Percentiles rank a stretch among this genome's conserved stretches.
Conservation (phyloP, 1,284 basidiomycete genomes). For the Tremellales sp. region DNA sequence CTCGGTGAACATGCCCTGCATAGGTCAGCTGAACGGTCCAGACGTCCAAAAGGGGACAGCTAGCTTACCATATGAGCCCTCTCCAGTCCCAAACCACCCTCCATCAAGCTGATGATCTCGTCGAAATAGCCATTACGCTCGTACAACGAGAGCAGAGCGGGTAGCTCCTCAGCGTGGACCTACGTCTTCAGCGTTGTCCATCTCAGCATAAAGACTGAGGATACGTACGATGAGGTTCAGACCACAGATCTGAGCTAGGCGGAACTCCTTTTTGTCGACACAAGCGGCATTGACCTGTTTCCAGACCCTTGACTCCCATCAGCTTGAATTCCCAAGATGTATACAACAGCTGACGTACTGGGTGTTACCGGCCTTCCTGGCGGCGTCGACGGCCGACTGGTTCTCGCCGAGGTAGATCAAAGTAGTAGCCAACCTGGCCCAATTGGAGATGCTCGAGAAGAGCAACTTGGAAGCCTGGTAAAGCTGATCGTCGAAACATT, state of each 20-base stretch:
- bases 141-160: constrained; percentile 75
- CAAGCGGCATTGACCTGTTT: constrained; percentile 99
- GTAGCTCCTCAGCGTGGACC: constrained; percentile 71
- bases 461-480: constrained; percentile 96
- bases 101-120: constrained; percentile 84
- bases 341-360: constrained; percentile 57
- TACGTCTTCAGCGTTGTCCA: constrained; percentile 6
- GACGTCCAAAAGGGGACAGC: background rate
- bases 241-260: constrained; percentile 96
- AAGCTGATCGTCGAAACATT: constrained; percentile 97
- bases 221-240: constrained; percentile 78
- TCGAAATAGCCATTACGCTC: constrained; percentile 92
- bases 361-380: constrained; percentile 97
- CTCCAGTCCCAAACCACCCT: constrained; percentile 92
- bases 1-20: constrained; percentile 60
- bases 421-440: constrained; percentile 95
- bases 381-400: constrained; percentile 96
- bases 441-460: constrained; percentile 96
- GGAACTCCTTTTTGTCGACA: constrained; percentile 95
- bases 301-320: constrained; percentile 79
- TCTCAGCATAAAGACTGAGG: background rate
- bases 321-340: background rate
- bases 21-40: constrained; percentile 4
- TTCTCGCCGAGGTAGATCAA: constrained; percentile 98
- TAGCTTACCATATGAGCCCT: constrained; percentile 74